Evolutionary conservation across 495 filamentous ascomycete genomes (phyloP), one percentile per base, ranked within the genome.

Genomic region (Aspergillus panamensis): DNA sequence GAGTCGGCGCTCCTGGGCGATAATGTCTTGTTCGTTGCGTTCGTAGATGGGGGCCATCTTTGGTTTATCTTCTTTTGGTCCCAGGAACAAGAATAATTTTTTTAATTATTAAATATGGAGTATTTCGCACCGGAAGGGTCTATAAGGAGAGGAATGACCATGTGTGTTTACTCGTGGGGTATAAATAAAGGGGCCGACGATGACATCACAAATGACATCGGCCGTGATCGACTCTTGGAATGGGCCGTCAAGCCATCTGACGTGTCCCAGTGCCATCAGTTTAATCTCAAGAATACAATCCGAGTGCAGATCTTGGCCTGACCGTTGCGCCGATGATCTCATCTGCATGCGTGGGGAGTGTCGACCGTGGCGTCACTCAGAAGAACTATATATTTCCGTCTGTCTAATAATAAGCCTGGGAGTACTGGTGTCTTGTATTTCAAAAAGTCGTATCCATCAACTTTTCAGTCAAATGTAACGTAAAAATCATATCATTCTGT

Each of bases 11-110:
- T 76, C 74, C 53, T 74, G 72, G 58, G 60, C 58, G 51, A 71
- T 58, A 30, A 78, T 62, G 55, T 78, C 75, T 12, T 76, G 59
- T 50, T 69, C 69, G 62, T 77, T 78, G 17, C 75, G 73, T 14
- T 78, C 75, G 69, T 77, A 70, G 53, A 78, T 78, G 17, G 66
- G 53, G 13, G 72, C 65, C 73, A 77, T 62, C 40, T 32, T 61
- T 33, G 54, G 4, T 45, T 16, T 45, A 9, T 19, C 8, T 19
- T 19, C 8, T 19, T n/a, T 19, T 8, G n/a, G 8, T 39, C 10
- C 14, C 14, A 39, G 3, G 10, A n/a, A 45, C 7, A 20, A 45
- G 8, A 21, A 45, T 45, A 45, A 45, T 3, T 45, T 10, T 20
- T n/a, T n/a, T n/a, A n/a, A n/a, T n/a, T 45, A 9, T 17, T 45